Evolutionary conservation across 106 monocot genomes (phyloP), one percentile per base, ranked within the genome.

Genomic region (Dioscorea zingiberensis): DNA sequence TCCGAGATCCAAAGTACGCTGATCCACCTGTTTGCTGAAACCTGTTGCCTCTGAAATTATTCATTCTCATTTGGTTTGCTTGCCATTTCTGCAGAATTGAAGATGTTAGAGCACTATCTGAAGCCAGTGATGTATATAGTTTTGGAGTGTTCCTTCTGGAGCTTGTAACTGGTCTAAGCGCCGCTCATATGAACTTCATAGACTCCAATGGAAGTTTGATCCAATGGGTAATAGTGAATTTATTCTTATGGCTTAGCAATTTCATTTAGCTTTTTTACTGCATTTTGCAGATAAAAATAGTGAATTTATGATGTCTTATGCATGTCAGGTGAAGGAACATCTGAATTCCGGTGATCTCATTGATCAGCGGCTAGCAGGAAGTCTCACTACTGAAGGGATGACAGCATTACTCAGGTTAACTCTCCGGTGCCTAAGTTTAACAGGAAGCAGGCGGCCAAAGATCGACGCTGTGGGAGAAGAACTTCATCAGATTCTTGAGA

Each of bases 141-240:
- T 89, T 85, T 69, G 89, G 89, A 3, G 77, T 82, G 27, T 89
- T 89, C 49, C 78, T 89, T 74, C 65, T 89, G 76, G 89, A 89
- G 74, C 82, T 89, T 19, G 74, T 89, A 29, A 77, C 75, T 65
- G 89, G 89, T 19, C 54, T 21, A 66, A 77, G 82, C 38, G 72
- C 67, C 38, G 53, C 48, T 27, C 15, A 38, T 11, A 57, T 78
- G 16, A 19, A 44, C 27, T 51, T 61, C 55, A 21, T 58, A 27
- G 67, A 74, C 21, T 63, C 78, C 27, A 60, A 44, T 24, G 60
- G 63, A 60, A 67, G 57, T 65, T 71, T 85, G 44, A 44, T 65
- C 25, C 73, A 79, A 25, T 77, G 75, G 89, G 89, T 89, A 85
- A 83, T 74, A 21, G 21, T 16, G n/a, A 48, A 28, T 59, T 10